Evolutionary conservation across 2,329 filamentous ascomycete genomes (phyloP).

Genomic region (Berkeleyomyces basicola): DNA sequence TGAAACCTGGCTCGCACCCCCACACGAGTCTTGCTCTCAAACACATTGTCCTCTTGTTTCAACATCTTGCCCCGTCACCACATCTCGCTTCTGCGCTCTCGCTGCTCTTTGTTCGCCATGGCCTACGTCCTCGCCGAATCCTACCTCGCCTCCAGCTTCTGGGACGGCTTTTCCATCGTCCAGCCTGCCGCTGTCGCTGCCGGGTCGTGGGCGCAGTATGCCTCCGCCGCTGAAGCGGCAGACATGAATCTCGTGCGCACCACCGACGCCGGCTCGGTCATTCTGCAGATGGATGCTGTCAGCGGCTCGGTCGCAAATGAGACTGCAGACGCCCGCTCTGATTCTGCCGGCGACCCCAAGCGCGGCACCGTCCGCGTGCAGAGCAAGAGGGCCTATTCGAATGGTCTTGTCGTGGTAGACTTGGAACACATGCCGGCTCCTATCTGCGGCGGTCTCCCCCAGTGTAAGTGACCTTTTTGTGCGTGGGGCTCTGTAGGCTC

Average conservation of each 20-base stretch:
- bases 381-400: slow-evolving; percentile 44
- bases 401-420: slow-evolving; percentile 56
- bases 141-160: slow-evolving; percentile 4
- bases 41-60: neutral
- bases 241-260: slow-evolving; percentile 31
- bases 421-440: slow-evolving; percentile 57
- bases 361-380: slow-evolving; percentile 43
- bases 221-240: slow-evolving; percentile 28
- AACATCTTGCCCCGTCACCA: neutral
- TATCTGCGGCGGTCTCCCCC: slow-evolving; percentile 57
- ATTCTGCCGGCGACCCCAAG: neutral
- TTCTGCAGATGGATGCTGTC: slow-evolving; percentile 54
- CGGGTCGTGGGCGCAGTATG: slow-evolving; percentile 21
- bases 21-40: neutral
- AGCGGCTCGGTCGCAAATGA: slow-evolving; percentile 25
- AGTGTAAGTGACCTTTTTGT: slow-evolving; percentile 31
- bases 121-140: slow-evolving; percentile 4
- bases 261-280: slow-evolving; percentile 32
- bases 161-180: slow-evolving; percentile 5
- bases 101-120: slow-evolving; percentile 1
- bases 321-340: neutral
- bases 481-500: too few species aligned
- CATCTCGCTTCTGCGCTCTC: neutral
- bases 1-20: neutral
- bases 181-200: neutral